phyloP scores from a whole-genome alignment of 495 filamentous ascomycete genomes.

The Neurospora tetraspora region DNA sequence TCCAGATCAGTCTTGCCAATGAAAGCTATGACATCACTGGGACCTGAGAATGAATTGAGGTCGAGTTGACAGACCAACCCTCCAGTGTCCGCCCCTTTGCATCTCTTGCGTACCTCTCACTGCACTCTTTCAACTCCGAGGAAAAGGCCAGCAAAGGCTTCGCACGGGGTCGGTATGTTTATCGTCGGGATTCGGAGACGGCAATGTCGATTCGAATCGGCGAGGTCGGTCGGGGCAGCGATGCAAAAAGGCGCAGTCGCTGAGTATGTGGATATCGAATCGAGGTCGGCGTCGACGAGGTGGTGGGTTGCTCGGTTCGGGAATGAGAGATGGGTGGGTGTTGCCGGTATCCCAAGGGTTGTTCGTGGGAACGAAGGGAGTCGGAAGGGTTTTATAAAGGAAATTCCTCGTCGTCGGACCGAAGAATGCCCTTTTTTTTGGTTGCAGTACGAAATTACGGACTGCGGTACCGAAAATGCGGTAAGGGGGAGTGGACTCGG shows the following conservation, averaged over 20 bases:
- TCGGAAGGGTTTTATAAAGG: slow-evolving; percentile 4
- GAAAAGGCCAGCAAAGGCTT: slow-evolving; percentile 20
- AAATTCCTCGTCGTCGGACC: slow-evolving; percentile 29
- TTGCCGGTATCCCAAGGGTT: neutral
- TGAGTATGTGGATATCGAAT: neutral
- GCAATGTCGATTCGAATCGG: slow-evolving; percentile 1
- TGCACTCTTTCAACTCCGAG: slow-evolving; percentile 17
- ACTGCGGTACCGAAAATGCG: neutral
- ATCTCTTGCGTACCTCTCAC: slow-evolving; percentile 20
- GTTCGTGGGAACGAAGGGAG: slow-evolving; percentile 23
- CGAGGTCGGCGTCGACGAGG: slow-evolving; percentile 6
- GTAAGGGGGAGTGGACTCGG: neutral
- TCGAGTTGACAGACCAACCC: slow-evolving; percentile 22
- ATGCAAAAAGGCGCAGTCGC: neutral
- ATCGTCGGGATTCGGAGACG: neutral
- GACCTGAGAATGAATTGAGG: slow-evolving; percentile 2
- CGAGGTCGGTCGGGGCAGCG: neutral
- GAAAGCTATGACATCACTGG: slow-evolving; percentile 18
- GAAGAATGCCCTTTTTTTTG: slow-evolving; percentile 20
- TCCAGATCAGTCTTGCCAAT: slow-evolving; percentile 15
- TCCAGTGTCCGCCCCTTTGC: slow-evolving; percentile 5
- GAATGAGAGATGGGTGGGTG: slow-evolving; percentile 8
- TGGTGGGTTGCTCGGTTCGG: slow-evolving; percentile 2
- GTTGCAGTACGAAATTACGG: neutral
- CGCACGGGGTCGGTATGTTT: slow-evolving; percentile 8